Evolutionary conservation across 805 yeast genomes (phyloP).

Genomic region (Jamesozyma spencerorum): DNA sequence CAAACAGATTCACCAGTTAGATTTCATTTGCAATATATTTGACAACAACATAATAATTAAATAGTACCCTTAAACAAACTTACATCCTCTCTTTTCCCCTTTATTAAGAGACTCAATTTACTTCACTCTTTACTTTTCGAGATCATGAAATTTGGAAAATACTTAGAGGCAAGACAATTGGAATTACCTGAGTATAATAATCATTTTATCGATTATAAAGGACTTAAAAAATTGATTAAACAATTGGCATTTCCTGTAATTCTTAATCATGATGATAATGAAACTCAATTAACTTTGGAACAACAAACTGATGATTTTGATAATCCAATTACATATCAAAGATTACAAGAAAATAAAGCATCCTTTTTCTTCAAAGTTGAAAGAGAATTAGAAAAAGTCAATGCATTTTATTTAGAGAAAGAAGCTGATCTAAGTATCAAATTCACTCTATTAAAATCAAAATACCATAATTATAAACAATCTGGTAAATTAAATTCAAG

Average conservation of each 20-base stretch:
- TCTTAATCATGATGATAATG: constrained; percentile 1
- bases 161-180: constrained; percentile 84
- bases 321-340: constrained; percentile 34
- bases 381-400: constrained; percentile 91
- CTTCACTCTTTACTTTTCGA: too few relatives aligned
- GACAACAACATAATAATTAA: too few relatives aligned
- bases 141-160: constrained; percentile 85
- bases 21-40: too few relatives aligned
- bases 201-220: constrained; percentile 90
- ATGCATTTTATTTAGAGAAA: constrained; percentile 81
- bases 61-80: too few relatives aligned
- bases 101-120: too few relatives aligned
- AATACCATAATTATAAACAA: constrained; percentile 44
- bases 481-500: constrained; percentile 38
- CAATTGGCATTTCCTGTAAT: constrained; percentile 47
- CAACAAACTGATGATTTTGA: constrained; percentile 25
- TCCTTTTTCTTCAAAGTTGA: constrained; percentile 80
- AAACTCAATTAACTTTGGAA: neutral
- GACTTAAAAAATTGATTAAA: constrained; percentile 83
- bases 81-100: too few relatives aligned
- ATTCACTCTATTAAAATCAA: constrained; percentile 64
- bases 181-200: constrained; percentile 93
- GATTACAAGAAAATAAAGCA: constrained; percentile 82
- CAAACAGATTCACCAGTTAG: too few relatives aligned
- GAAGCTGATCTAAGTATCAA: constrained; percentile 79